phyloP scores from a whole-genome alignment of 2,329 filamentous ascomycete species.

The Kalmusia sp. region DNA sequence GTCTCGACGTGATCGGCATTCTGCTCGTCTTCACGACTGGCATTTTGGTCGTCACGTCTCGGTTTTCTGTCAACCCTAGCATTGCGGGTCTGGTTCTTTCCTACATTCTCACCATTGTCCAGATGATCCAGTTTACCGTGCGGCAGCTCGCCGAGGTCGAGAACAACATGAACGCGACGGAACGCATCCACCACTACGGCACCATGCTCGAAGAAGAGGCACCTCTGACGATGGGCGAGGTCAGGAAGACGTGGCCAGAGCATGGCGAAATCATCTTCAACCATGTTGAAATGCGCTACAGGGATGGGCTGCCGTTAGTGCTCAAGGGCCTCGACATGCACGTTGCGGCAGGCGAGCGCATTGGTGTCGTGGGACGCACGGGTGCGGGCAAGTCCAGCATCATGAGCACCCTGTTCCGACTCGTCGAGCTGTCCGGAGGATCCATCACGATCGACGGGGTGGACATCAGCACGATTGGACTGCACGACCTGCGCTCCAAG shows the following conservation, averaged over 20 bases:
- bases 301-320: conserved; percentile 56
- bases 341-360: conserved; percentile 76
- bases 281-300: conserved; percentile 61
- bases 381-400: conserved; percentile 85
- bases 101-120: conserved; percentile 91
- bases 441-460: conserved; percentile 58
- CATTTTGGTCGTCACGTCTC: conserved; percentile 89
- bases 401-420: conserved; percentile 81
- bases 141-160: conserved; percentile 94
- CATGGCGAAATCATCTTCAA: conserved; percentile 71
- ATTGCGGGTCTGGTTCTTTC: conserved; percentile 88
- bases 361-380: conserved; percentile 82
- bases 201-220: conserved; percentile 88
- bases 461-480: conserved; percentile 73
- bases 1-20: conserved; percentile 85
- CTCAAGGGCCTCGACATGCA: conserved; percentile 66
- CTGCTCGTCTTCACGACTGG: conserved; percentile 85
- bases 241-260: conserved; percentile 82
- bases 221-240: conserved; percentile 75
- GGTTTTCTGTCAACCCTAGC: conserved; percentile 83
- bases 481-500: conserved; percentile 76
- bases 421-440: conserved; percentile 60
- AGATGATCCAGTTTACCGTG: conserved; percentile 95
- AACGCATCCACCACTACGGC: conserved; percentile 90
- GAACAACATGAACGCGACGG: conserved; percentile 97